Evolutionary conservation across 2,329 filamentous ascomycete species (phyloP).

Genomic region (Emmonsia crescens): DNA sequence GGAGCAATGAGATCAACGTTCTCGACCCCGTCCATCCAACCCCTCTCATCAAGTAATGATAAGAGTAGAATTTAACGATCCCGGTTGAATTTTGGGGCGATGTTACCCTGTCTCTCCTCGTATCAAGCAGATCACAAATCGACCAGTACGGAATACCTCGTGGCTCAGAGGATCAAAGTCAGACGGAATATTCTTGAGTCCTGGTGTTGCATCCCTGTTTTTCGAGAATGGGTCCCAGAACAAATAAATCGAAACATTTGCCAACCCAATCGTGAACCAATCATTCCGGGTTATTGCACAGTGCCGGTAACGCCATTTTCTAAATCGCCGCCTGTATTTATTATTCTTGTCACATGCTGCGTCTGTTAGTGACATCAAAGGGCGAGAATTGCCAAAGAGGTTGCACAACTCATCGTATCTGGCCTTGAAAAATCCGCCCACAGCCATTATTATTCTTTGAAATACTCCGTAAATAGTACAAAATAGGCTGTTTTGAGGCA

Average conservation of each 20-base stretch:
- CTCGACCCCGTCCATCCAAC: not conserved
- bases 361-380: not conserved
- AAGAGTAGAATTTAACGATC: not conserved
- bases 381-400: not conserved
- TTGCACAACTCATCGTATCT: not conserved
- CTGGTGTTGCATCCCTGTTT: not conserved
- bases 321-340: not conserved
- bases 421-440: too few species aligned
- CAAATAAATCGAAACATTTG: not conserved
- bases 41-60: not conserved
- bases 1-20: not conserved
- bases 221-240: not conserved
- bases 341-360: not conserved
- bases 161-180: not conserved
- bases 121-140: not conserved
- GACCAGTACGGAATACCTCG: not conserved
- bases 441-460: too few species aligned
- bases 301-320: too few species aligned
- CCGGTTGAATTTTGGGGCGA: not conserved
- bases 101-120: not conserved
- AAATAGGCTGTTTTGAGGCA: not conserved
- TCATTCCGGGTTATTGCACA: not conserved
- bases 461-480: too few species aligned
- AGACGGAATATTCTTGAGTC: not conserved
- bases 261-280: too few species aligned